phyloP scores from a whole-genome alignment of 495 filamentous ascomycete genomes.

The Venustampulla echinocandica region DNA sequence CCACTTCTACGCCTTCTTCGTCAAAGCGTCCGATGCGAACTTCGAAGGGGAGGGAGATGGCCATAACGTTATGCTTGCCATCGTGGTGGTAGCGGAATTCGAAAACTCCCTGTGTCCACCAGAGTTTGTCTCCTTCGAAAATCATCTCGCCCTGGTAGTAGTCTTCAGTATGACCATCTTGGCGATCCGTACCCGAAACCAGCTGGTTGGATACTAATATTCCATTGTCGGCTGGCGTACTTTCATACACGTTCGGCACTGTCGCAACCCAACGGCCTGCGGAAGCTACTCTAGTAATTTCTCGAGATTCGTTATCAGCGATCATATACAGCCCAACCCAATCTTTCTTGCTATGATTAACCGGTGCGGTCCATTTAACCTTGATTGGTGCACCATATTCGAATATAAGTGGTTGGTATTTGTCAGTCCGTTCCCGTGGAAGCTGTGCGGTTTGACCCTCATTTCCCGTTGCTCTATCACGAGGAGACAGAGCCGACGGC shows the following conservation, averaged over 20 bases:
- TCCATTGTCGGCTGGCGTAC: conserved; percentile 64
- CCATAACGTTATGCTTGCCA: conserved; percentile 91
- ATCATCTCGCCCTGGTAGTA: conserved; percentile 68
- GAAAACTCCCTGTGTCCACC: conserved; percentile 92
- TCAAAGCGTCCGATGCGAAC: conserved; percentile 73
- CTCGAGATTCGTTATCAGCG: conserved; percentile 80
- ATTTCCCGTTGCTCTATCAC: conserved; percentile 30
- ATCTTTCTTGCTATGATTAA: conserved; percentile 85
- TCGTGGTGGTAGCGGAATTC: conserved; percentile 97
- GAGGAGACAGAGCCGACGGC: conserved; percentile 35
- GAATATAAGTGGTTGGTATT: conserved; percentile 65
- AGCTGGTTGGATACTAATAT: conserved; percentile 60
- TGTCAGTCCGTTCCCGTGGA: conserved; percentile 36
- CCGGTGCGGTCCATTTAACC: conserved; percentile 85
- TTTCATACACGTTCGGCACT: conserved; percentile 67
- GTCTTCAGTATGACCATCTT: conserved; percentile 41
- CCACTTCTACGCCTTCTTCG: conserved; percentile 48
- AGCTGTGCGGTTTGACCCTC: conserved; percentile 26
- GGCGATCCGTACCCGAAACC: conserved; percentile 33
- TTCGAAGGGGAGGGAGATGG: conserved; percentile 88
- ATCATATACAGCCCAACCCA: conserved; percentile 96
- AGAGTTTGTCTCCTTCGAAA: conserved; percentile 88
- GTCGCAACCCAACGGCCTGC: conserved; percentile 87
- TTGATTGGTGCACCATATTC: conserved; percentile 88
- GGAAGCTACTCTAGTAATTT: conserved; percentile 72